A percentile compares a stretch with the other conserved stretches of the same genome.
Evolutionary conservation across 495 filamentous ascomycete genomes (phyloP).

Genomic region (Zalerion maritima): DNA sequence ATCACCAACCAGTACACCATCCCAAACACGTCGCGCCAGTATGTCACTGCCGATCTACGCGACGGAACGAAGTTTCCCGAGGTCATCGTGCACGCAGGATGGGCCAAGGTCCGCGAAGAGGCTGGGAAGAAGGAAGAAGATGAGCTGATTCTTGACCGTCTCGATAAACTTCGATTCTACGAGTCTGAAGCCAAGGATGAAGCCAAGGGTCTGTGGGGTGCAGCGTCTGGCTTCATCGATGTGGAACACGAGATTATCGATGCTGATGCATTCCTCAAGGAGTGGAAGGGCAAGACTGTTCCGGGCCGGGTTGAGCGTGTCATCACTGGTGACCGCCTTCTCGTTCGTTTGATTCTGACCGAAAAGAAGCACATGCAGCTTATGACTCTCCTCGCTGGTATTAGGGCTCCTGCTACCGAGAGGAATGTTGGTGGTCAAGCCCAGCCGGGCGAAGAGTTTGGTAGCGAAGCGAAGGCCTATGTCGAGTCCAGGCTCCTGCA

Average conservation of each 20-base stretch:
- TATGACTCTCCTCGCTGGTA: conserved; percentile 76
- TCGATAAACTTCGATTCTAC: conserved; percentile 62
- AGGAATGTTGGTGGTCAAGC: conserved; percentile 67
- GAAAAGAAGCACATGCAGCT: conserved; percentile 68
- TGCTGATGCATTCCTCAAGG: conserved; percentile 53
- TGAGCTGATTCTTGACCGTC: conserved; percentile 49
- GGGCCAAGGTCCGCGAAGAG: conserved; percentile 84
- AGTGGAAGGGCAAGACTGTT: conserved; percentile 63
- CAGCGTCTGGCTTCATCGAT: conserved; percentile 45
- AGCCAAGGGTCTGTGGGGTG: conserved; percentile 63
- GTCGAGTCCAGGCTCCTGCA: conserved; percentile 76
- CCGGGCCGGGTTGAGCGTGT: conserved; percentile 74
- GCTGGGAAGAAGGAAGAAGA: conserved; percentile 75
- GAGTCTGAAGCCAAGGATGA: conserved; percentile 69
- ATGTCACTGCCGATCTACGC: conserved; percentile 60
- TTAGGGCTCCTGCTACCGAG: conserved; percentile 73
- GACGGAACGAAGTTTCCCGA: conserved; percentile 67
- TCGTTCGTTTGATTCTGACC: conserved; percentile 63
- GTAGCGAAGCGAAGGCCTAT: conserved; percentile 71
- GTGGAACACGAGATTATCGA: conserved; percentile 65
- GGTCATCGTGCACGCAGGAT: conserved; percentile 66
- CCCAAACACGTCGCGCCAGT: conserved; percentile 74
- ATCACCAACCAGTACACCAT: conserved; percentile 74
- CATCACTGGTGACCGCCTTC: conserved; percentile 75
- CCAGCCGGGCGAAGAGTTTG: conserved; percentile 73